These are phyloP conservation scores for Aplosporella prunicola DNA, from an alignment of 2,329 filamentous ascomycete species.

Conservation along the genomic window DNA sequence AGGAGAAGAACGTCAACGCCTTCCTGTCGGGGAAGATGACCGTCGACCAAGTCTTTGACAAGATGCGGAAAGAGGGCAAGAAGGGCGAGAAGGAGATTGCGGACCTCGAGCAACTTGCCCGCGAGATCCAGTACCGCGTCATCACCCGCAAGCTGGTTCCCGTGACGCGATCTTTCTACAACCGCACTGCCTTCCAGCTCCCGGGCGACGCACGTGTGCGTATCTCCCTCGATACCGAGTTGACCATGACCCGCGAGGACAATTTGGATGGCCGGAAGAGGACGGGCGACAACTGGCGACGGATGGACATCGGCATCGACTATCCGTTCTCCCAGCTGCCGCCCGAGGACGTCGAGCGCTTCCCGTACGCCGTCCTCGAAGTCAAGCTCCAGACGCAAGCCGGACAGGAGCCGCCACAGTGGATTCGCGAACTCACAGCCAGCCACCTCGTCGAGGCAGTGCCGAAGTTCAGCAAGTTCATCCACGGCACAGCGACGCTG, in stretches of 20 bases:
- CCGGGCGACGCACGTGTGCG: conserved; percentile 92
- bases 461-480: conserved; percentile 98
- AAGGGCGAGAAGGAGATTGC: conserved; percentile 87
- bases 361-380: conserved; percentile 92
- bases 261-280: conserved; percentile 74
- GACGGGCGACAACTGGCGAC: conserved; percentile 82
- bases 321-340: conserved; percentile 87
- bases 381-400: conserved; percentile 96
- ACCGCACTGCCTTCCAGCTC: conserved; percentile 94
- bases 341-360: conserved; percentile 73
- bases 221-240: conserved; percentile 91
- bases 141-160: conserved; percentile 79
- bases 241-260: conserved; percentile 91
- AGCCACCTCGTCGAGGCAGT: conserved; percentile 98
- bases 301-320: conserved; percentile 96
- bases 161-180: conserved; percentile 93
- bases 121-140: conserved; percentile 88
- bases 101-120: conserved; percentile 78
- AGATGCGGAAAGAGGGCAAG: conserved; percentile 90
- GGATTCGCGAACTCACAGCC: conserved; percentile 86
- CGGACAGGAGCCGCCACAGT: conserved; percentile 89
- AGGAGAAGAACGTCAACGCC: conserved; percentile 95
- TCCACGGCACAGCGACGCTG: conserved; percentile 81
- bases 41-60: conserved; percentile 86
- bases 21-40: conserved; percentile 79